Conservation (phyloP, 2,329 filamentous ascomycete species). For the Lasiodiplodia sp. region DNA sequence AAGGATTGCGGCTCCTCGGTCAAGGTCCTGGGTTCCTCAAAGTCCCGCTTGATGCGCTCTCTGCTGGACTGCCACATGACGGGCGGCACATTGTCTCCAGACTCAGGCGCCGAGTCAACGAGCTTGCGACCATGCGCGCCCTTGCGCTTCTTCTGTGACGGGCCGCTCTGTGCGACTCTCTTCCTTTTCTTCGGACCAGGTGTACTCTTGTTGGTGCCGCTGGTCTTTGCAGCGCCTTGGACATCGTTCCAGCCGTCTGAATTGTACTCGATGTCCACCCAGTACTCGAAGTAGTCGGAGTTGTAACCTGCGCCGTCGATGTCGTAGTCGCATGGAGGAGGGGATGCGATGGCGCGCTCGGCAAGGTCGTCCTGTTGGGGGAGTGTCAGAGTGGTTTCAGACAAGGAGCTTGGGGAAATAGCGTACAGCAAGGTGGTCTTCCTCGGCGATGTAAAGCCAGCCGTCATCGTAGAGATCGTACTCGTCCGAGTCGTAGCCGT, state of each 20-base stretch:
- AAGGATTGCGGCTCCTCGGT: slow-evolving; percentile 44
- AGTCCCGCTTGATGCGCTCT: slow-evolving; percentile 33
- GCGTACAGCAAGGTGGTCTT: slow-evolving; percentile 48
- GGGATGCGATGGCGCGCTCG: slow-evolving; percentile 55
- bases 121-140: slow-evolving; percentile 7
- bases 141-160: slow-evolving; percentile 32
- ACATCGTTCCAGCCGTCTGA: slow-evolving; percentile 56
- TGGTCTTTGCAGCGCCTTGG: slow-evolving; percentile 34
- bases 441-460: slow-evolving; percentile 58
- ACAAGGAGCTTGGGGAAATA: neutral
- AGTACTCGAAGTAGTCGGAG: slow-evolving; percentile 59
- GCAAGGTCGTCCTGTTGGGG: slow-evolving; percentile 56
- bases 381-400: slow-evolving; percentile 25
- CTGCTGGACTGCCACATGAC: slow-evolving; percentile 45
- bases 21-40: slow-evolving; percentile 32
- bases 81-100: slow-evolving; percentile 32
- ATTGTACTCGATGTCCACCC: slow-evolving; percentile 57
- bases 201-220: slow-evolving; percentile 36
- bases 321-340: slow-evolving; percentile 43
- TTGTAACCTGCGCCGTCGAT: slow-evolving; percentile 46
- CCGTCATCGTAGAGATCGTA: slow-evolving; percentile 48
- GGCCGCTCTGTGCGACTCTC: slow-evolving; percentile 32
- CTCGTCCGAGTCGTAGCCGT: slow-evolving; percentile 49
- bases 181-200: slow-evolving; percentile 41
- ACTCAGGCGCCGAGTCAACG: neutral